phyloP scores from a whole-genome alignment of 352 stramenopile genomes.

The Pythium folliculosum region DNA sequence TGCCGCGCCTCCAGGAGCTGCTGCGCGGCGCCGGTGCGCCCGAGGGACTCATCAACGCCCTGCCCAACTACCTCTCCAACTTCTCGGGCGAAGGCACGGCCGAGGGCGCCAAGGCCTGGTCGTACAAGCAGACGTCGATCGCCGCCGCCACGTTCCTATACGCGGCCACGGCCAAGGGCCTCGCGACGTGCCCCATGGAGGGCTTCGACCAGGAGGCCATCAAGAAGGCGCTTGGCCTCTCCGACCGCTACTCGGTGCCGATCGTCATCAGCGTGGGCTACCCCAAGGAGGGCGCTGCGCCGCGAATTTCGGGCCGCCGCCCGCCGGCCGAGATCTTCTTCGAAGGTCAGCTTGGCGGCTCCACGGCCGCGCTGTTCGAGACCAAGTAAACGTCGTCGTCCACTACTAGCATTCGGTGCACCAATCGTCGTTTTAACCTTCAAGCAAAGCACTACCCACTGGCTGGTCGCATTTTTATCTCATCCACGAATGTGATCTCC shows the following conservation, averaged over 20 bases:
- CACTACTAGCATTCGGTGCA: too few relatives aligned
- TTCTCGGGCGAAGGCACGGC: slow-evolving; percentile 32
- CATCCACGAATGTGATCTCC: too few relatives aligned
- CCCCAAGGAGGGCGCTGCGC: slow-evolving; percentile 6
- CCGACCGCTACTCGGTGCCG: slow-evolving; percentile 41
- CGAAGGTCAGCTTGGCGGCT: slow-evolving; percentile 25
- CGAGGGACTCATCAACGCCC: slow-evolving; percentile 30
- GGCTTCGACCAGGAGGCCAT: slow-evolving; percentile 36
- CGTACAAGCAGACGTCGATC: slow-evolving; percentile 44
- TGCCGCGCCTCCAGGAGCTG: slow-evolving; percentile 65
- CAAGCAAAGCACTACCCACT: too few relatives aligned
- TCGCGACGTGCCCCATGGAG: slow-evolving; percentile 40
- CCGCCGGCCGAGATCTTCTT: slow-evolving; percentile 35
- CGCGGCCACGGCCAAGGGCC: slow-evolving; percentile 34
- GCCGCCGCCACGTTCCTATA: slow-evolving; percentile 39
- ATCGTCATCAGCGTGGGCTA: slow-evolving; percentile 42
- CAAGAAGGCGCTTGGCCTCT: slow-evolving; percentile 36
- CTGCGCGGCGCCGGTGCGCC: slow-evolving; percentile 48
- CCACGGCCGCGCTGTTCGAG: slow-evolving; percentile 24
- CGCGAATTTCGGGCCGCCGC: slow-evolving; percentile 17
- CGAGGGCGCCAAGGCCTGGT: slow-evolving; percentile 29
- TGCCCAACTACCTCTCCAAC: slow-evolving; percentile 28
- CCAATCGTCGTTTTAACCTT: too few relatives aligned
- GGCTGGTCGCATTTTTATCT: too few relatives aligned
- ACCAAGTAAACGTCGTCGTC: slow-evolving; percentile 18